Percentiles rank a stretch among this genome's conserved stretches.
Conservation (phyloP, 345 rosid genomes). For the Acer negundo region DNA sequence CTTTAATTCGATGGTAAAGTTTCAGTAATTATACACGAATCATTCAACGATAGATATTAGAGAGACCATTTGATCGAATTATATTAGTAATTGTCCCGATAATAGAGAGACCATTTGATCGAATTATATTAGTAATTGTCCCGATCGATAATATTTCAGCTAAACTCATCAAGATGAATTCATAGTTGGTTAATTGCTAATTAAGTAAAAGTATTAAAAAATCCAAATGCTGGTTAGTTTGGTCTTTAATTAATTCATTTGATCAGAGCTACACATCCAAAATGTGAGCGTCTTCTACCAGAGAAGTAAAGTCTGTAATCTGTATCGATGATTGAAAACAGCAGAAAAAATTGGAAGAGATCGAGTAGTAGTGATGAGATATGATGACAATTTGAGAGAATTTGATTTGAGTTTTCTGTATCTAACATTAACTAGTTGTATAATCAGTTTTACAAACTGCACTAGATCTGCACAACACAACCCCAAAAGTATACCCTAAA, state of each 20-base stretch:
- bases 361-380: background rate
- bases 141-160: too few species aligned
- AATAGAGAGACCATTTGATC: background rate
- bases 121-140: too few species aligned
- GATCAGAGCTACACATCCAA: background rate
- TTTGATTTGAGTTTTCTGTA: background rate
- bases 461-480: background rate
- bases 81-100: too few species aligned
- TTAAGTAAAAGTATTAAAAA: too few species aligned
- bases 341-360: background rate
- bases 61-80: background rate
- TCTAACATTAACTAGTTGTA: background rate
- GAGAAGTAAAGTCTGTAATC: background rate
- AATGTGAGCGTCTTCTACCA: background rate
- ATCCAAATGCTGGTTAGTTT: background rate
- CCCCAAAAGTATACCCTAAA: background rate
- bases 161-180: too few species aligned
- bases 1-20: too few species aligned
- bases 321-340: background rate
- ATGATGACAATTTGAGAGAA: background rate
- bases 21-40: too few species aligned
- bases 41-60: background rate
- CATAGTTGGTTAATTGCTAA: too few species aligned
- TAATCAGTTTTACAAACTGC: slow-evolving; percentile 7
- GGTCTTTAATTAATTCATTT: background rate